Base-by-base conservation (phyloP, 352 stramenopile species). In the Pythium sp. region DNA sequence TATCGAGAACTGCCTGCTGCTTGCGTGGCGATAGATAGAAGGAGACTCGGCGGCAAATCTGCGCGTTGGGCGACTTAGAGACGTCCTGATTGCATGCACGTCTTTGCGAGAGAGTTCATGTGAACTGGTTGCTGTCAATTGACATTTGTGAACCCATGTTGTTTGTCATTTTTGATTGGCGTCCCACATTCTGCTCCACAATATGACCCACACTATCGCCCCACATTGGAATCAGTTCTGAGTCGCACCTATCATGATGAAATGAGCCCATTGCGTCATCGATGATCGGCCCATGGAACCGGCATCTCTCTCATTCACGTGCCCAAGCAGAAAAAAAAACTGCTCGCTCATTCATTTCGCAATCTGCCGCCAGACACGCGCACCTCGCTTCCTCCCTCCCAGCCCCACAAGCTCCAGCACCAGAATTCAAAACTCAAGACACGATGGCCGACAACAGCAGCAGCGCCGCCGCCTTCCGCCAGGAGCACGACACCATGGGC, bases 1-100 rank as follows among this genome's bases (percentile, higher is more conserved):
- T 56, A 78, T 94, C 38, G 87, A 94, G 62, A 94, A 94, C 63
- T 94, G 87, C 58, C 67, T 94, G 56, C 66, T 94, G 24, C 77
- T 94, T 53, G 84, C 85, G 18, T 94, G 84, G 85, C 57, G 65
- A 54, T 61, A 77, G 53, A 51, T 46, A 46, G 38, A 49, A 22
- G 43, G 18, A 22, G 43, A 51, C 12, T 8, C 41, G 41, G 11
- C 15, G 43, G 18, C 43, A 22, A 51, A 22, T 8, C 43, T 51
- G 20, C 18, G 18, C 6, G 18, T 51, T 51, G 41, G 1, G 18
- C 5, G 15, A 8, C 41, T 11, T 6, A 22, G n/a, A 15, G n/a
- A 15, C 15, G 41, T 49, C 41, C 3, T n/a, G 7, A 47, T n/a
- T 15, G 34, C 34, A 32, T 32, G 28, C 28, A 32, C 28, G 28